Conservation (phyloP, 305 asterid species). For the Solanum hybrid region DNA sequence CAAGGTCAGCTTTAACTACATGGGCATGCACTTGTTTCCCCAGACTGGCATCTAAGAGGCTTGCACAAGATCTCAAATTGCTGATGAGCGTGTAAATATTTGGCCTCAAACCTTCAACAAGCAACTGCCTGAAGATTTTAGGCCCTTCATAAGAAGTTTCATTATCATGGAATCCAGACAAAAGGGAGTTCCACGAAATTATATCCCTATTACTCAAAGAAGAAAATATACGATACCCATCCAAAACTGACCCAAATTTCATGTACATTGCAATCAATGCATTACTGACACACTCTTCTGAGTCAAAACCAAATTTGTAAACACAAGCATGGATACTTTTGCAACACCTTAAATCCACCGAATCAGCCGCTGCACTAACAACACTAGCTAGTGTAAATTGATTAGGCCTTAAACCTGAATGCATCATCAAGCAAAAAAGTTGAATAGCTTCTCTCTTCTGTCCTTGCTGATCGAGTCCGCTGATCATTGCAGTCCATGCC, state of each 20-base stretch:
- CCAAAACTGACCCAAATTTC: conserved; percentile 45
- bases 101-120: conserved; percentile 58
- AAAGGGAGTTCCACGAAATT: conserved; percentile 72
- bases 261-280: conserved; percentile 77
- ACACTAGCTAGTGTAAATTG: conserved; percentile 65
- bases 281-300: conserved; percentile 49
- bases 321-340: conserved; percentile 71
- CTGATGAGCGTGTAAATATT: conserved; percentile 62
- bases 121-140: conserved; percentile 48
- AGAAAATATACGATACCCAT: conserved; percentile 44
- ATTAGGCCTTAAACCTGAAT: conserved; percentile 57
- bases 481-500: conserved; percentile 69
- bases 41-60: conserved; percentile 32
- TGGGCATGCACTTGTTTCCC: conserved; percentile 79
- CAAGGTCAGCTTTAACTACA: conserved; percentile 38
- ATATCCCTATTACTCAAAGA: conserved; percentile 45
- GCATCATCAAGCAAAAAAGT: conserved; percentile 50
- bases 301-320: conserved; percentile 47
- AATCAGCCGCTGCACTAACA: conserved; percentile 52
- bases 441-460: conserved; percentile 53
- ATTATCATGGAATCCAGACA: conserved; percentile 61
- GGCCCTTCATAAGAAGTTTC: conserved; percentile 49
- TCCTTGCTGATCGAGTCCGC: conserved; percentile 72
- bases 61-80: conserved; percentile 59
- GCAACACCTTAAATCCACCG: conserved; percentile 44